Base-by-base conservation (phyloP, 768 basidiomycete genomes). In the Tulasnella sp. region DNA sequence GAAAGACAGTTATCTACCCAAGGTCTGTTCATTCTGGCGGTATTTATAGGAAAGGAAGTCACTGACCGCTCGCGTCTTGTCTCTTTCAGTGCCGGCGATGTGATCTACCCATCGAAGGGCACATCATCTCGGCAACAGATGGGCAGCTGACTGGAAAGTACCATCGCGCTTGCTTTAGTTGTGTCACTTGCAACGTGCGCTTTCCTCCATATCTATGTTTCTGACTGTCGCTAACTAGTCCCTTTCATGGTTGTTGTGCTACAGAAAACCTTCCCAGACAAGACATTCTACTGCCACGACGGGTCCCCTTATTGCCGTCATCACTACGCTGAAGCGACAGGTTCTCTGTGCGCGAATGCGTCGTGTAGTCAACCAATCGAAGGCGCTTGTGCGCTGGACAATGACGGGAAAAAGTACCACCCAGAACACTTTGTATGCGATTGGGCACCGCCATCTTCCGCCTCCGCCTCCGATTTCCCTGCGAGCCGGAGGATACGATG, bases 81-180 rank as follows among this genome's bases (percentile, higher is more conserved):
- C 22, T 51, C 38, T 29, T 15, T 19, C 64, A 91, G 87, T 96
- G 92, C 68, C 87, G 92, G 31, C 78, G 92, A 46, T 97, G 92
- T 69, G 81, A 80, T 66, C 67, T 83, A 21, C 84, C 89, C 0
- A 96, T 97, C 46, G 92, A 96, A 73, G 90, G 82, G 61, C 84
- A 85, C 64, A 92, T 92, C 21, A 87, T 97, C 21, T 92, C 87
- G 21, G 88, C 86, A 4, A 81, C 85, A 11, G 92, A 97, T 67
- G 92, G 92, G 1, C 92, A 94, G 70, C 76, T 97, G 49, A 93
- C 93, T 70, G 92, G 92, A 61, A 97, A 97, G 70, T 94, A 93
- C 70, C 92, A 94, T 67, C 80, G 81, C 60, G 82, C 83, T 41
- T 97, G 92, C 72, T 97, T 97, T 69, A 89, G 84, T 65, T 97